Conservation (phyloP, 2,329 filamentous ascomycete species). For the Stachybotrys chartarum region DNA sequence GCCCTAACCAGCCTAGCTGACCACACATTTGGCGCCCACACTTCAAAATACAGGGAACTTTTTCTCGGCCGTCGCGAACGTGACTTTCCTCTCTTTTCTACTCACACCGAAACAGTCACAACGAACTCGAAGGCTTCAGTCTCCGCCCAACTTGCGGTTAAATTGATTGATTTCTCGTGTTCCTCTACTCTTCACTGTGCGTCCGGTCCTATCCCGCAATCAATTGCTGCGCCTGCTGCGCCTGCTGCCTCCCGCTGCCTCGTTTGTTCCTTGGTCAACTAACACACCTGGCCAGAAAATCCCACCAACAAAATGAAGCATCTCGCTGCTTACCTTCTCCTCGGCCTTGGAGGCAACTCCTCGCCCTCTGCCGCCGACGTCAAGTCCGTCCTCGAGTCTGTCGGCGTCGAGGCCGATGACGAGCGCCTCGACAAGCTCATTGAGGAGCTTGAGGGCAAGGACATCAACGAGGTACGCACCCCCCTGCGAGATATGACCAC, state of each 20-base stretch:
- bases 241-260: no score
- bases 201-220: background rate
- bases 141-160: conserved; percentile 97
- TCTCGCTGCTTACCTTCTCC: conserved; percentile 98
- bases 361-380: conserved; percentile 79
- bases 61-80: conserved; percentile 8
- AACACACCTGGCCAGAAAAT: conserved; percentile 18
- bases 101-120: conserved; percentile 23
- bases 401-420: conserved; percentile 88
- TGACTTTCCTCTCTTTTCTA: background rate
- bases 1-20: conserved; percentile 11
- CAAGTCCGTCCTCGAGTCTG: conserved; percentile 82
- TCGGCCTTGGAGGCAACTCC: conserved; percentile 87
- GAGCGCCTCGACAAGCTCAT: conserved; percentile 84
- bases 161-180: conserved; percentile 99
- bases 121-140: conserved; percentile 97
- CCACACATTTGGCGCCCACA: conserved; percentile 22
- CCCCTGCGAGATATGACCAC: background rate
- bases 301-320: conserved; percentile 84
- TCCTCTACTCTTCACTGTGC: conserved; percentile 24
- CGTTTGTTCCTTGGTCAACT: no score
- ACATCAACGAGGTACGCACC: conserved; percentile 74
- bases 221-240: background rate
- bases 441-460: conserved; percentile 85
- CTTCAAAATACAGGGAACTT: conserved; percentile 22